These are phyloP conservation scores for Mortierella sp. DNA, from an alignment of 371 early-diverging fungal genomes.

Conservation along the genomic window DNA sequence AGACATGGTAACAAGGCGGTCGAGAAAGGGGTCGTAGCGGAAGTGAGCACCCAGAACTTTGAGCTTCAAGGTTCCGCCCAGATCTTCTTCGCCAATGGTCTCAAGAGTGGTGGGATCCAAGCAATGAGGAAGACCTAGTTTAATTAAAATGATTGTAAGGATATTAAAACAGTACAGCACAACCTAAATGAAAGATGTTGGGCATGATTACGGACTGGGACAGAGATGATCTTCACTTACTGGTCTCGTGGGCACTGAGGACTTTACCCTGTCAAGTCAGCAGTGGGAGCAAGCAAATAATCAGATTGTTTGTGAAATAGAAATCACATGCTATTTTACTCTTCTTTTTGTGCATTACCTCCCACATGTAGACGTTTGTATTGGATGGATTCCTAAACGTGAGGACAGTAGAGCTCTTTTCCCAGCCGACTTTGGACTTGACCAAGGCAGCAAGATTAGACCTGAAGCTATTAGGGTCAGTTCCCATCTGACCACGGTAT, in stretches of 20 bases:
- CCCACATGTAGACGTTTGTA: conserved; percentile 55
- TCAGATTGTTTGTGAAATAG: background rate
- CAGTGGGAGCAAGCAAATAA: too few relatives aligned
- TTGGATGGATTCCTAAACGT: conserved; percentile 54
- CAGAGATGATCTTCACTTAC: conserved; percentile 3
- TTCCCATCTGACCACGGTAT: conserved; percentile 55
- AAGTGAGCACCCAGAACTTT: conserved; percentile 50
- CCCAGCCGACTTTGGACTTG: conserved; percentile 45
- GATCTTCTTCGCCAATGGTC: conserved; percentile 46
- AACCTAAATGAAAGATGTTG: background rate
- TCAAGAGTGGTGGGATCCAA: conserved; percentile 52
- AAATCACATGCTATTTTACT: background rate
- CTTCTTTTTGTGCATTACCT: conserved; percentile 17
- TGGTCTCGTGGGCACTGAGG: conserved; percentile 47
- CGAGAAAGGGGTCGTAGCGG: conserved; percentile 47
- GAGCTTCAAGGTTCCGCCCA: conserved; percentile 34
- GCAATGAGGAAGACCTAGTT: conserved; percentile 44
- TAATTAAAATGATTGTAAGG: background rate
- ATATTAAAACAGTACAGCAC: background rate
- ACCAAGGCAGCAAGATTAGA: conserved; percentile 36
- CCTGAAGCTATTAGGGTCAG: conserved; percentile 39
- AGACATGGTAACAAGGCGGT: conserved; percentile 53
- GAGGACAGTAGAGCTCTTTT: conserved; percentile 44
- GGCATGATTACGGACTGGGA: too few relatives aligned
- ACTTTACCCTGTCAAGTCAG: conserved; percentile 32